Percentiles rank a stretch among this genome's conserved stretches.
phyloP scores from a whole-genome alignment of 2,329 filamentous ascomycete species.

The Huntiella moniliformis region DNA sequence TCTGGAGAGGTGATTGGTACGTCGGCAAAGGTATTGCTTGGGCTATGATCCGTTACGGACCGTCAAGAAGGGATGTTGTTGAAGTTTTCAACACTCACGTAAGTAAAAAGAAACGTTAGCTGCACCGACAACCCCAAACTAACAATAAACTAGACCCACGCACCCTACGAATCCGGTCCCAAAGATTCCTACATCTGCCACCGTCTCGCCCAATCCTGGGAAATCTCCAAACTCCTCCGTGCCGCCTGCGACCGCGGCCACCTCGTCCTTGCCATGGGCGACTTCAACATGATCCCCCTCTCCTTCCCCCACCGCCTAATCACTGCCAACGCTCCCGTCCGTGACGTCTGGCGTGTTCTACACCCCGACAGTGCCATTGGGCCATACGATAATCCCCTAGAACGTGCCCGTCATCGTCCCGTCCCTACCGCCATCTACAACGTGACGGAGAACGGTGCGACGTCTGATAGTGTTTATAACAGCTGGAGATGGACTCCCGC shows the following conservation, averaged over 20 bases:
- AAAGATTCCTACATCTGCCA: constrained; percentile 80
- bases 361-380: constrained; percentile 74
- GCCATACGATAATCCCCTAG: constrained; percentile 45
- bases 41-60: constrained; percentile 57
- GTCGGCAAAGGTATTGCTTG: constrained; percentile 87
- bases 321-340: constrained; percentile 55
- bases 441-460: constrained; percentile 61
- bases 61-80: constrained; percentile 43
- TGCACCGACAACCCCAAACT: neutral
- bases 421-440: constrained; percentile 65
- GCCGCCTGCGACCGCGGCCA: constrained; percentile 64
- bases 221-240: constrained; percentile 75
- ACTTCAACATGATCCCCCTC: constrained; percentile 91
- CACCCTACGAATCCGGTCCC: constrained; percentile 64
- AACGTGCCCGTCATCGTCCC: constrained; percentile 44
- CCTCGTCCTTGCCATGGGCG: constrained; percentile 69
- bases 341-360: constrained; percentile 67
- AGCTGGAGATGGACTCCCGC: constrained; percentile 79
- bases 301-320: constrained; percentile 73
- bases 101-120: constrained; percentile 16
- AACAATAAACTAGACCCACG: constrained; percentile 38
- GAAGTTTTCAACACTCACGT: constrained; percentile 90
- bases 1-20: constrained; percentile 90
- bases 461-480: constrained; percentile 71
- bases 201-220: constrained; percentile 83